These are phyloP conservation scores for Amanita inopinata DNA, from an alignment of 768 basidiomycete genomes.

Conservation along the genomic window DNA sequence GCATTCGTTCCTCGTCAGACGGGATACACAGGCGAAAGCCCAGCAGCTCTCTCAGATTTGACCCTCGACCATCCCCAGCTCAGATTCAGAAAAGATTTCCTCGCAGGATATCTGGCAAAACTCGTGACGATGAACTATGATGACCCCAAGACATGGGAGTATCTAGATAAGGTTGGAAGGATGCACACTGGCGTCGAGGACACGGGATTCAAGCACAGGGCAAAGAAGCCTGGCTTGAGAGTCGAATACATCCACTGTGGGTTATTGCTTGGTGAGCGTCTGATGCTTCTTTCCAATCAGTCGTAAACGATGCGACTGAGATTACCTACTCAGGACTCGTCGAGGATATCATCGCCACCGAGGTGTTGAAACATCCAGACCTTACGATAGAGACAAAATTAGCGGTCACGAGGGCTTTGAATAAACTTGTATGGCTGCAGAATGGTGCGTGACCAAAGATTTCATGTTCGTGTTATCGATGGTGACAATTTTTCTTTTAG, in stretches of 20 bases:
- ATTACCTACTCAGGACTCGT: too few species aligned
- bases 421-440: too few species aligned
- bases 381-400: too few species aligned
- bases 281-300: too few species aligned
- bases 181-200: constrained; percentile 32
- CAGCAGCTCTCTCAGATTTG: constrained; percentile 28
- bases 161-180: constrained; percentile 36
- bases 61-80: constrained; percentile 34
- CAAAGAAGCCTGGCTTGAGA: constrained; percentile 23
- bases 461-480: too few species aligned
- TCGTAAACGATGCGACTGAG: too few species aligned
- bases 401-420: too few species aligned
- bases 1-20: constrained; percentile 27
- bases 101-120: constrained; percentile 24
- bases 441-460: too few species aligned
- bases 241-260: constrained; percentile 31
- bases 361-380: too few species aligned
- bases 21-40: constrained; percentile 31
- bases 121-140: constrained; percentile 37
- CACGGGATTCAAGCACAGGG: constrained; percentile 9
- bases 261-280: constrained; percentile 25
- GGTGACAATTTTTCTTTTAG: too few species aligned
- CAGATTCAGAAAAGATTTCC: constrained; percentile 33
- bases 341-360: too few species aligned
- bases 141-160: constrained; percentile 32